Percentiles rank a stretch among this genome's conserved stretches.
Conservation (phyloP, 2,329 filamentous ascomycete genomes). For the Colletotrichum destructivum region DNA sequence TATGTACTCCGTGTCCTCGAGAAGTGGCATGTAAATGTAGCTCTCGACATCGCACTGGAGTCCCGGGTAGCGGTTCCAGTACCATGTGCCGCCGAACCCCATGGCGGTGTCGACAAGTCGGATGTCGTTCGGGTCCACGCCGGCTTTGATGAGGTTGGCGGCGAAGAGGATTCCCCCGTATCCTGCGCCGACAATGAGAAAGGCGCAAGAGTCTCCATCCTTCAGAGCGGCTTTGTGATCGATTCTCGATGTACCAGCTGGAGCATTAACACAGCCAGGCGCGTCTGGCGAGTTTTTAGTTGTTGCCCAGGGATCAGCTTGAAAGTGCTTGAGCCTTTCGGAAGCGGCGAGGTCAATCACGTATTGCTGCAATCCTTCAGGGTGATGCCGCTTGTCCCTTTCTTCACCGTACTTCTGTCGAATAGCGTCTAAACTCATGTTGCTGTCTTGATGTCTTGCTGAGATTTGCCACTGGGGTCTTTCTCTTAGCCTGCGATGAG, state of each 20-base stretch:
- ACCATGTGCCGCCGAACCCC: slow-evolving; percentile 66
- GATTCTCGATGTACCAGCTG: not conserved
- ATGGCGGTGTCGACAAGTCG: slow-evolving; percentile 57
- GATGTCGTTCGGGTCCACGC: slow-evolving; percentile 49
- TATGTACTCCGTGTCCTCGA: slow-evolving; percentile 73
- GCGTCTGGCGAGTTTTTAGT: not conserved
- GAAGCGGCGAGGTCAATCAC: slow-evolving; percentile 8
- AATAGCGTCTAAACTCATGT: not conserved
- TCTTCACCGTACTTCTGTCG: slow-evolving; percentile 8
- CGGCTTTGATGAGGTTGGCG: slow-evolving; percentile 4
- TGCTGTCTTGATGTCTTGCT: not conserved
- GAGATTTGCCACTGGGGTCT: not conserved
- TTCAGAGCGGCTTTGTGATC: not conserved
- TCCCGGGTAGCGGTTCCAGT: slow-evolving; percentile 66
- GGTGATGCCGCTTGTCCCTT: slow-evolving; percentile 1
- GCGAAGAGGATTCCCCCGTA: slow-evolving; percentile 7
- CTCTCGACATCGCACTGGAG: slow-evolving; percentile 72
- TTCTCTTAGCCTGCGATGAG: not conserved
- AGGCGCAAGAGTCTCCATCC: not conserved
- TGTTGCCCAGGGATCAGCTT: not conserved
- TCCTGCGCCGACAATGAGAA: slow-evolving; percentile 1
- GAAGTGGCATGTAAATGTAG: slow-evolving; percentile 72
- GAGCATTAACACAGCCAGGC: not conserved
- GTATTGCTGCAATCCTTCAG: slow-evolving; percentile 2
- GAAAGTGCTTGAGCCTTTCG: not conserved